These are phyloP conservation scores for Talaromyces pinophilus DNA, from an alignment of 2,329 filamentous ascomycete genomes.

Conservation along the genomic window DNA sequence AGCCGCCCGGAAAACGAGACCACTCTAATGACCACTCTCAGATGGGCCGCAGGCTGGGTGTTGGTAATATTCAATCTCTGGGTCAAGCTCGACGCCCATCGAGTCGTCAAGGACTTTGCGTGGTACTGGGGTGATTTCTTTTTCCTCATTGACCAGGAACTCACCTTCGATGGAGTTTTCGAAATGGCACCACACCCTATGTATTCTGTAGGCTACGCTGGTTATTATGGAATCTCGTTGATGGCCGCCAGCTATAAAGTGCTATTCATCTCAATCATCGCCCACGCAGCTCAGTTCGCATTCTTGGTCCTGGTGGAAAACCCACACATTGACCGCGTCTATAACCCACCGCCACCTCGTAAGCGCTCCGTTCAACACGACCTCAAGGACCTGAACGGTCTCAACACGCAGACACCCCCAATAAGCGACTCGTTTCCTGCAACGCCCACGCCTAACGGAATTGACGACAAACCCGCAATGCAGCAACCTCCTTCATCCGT, in stretches of 20 bases:
- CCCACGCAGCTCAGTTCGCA: slow-evolving; percentile 89
- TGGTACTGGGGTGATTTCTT: slow-evolving; percentile 99
- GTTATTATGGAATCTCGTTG: slow-evolving; percentile 97
- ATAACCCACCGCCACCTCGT: slow-evolving; percentile 80
- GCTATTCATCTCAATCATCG: slow-evolving; percentile 92
- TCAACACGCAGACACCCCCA: slow-evolving; percentile 15
- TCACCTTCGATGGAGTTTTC: slow-evolving; percentile 98
- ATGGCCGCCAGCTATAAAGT: slow-evolving; percentile 98
- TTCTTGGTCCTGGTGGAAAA: slow-evolving; percentile 93
- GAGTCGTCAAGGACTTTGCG: slow-evolving; percentile 97
- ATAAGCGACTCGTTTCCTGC: slow-evolving; percentile 22
- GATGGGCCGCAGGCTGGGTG: slow-evolving; percentile 76
- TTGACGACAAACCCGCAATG: slow-evolving; percentile 38
- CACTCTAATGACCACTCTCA: slow-evolving; percentile 65
- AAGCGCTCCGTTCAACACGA: slow-evolving; percentile 49
- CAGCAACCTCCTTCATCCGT: slow-evolving; percentile 67
- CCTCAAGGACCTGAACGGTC: slow-evolving; percentile 5
- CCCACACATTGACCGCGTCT: slow-evolving; percentile 96
- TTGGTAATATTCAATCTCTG: slow-evolving; percentile 94
- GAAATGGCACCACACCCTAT: slow-evolving; percentile 98
- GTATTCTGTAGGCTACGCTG: slow-evolving; percentile 97
- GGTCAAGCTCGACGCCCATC: slow-evolving; percentile 97
- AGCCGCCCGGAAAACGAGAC: slow-evolving; percentile 73
- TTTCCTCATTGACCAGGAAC: slow-evolving; percentile 94
- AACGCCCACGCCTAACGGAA: slow-evolving; percentile 11